phyloP scores from a whole-genome alignment of 306 rosid species.

The Quercus variabilis region DNA sequence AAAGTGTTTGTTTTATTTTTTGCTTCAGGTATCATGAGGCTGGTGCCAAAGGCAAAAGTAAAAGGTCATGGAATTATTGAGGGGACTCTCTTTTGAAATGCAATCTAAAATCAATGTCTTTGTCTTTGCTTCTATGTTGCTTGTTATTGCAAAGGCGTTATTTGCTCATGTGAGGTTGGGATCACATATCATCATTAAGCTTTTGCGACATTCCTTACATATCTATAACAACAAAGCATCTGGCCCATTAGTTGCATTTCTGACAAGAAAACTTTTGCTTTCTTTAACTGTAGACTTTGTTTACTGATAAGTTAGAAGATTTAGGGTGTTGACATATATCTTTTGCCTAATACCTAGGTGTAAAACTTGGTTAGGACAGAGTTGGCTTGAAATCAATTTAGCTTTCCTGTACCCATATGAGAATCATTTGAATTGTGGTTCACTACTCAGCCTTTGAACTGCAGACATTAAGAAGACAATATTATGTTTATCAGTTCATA shows the following conservation, averaged over 20 bases:
- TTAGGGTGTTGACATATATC: not conserved
- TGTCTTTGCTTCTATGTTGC: conserved; percentile 83
- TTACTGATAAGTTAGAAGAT: not conserved
- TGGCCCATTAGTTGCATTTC: conserved; percentile 10
- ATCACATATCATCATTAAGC: conserved; percentile 21
- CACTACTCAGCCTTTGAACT: not conserved
- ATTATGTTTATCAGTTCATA: not conserved
- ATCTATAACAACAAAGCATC: conserved; percentile 2
- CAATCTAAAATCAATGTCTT: conserved; percentile 68
- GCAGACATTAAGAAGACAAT: not conserved
- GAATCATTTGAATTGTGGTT: not conserved
- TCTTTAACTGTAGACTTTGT: not conserved
- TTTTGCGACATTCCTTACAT: conserved; percentile 26
- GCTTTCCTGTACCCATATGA: not conserved
- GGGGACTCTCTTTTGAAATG: conserved; percentile 75
- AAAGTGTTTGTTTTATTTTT: not conserved
- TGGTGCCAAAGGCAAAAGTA: conserved; percentile 62
- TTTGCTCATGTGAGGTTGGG: conserved; percentile 91
- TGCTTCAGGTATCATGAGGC: conserved; percentile 80
- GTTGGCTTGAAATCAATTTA: conserved; percentile 9
- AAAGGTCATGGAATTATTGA: conserved; percentile 72
- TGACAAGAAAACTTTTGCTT: conserved; percentile 3
- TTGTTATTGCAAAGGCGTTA: conserved; percentile 81
- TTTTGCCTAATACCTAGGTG: conserved; percentile 2
- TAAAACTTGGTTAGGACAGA: not conserved